Evolutionary conservation across 1,284 basidiomycete species (phyloP).

Genomic region (Fomitopsis schrenkii): DNA sequence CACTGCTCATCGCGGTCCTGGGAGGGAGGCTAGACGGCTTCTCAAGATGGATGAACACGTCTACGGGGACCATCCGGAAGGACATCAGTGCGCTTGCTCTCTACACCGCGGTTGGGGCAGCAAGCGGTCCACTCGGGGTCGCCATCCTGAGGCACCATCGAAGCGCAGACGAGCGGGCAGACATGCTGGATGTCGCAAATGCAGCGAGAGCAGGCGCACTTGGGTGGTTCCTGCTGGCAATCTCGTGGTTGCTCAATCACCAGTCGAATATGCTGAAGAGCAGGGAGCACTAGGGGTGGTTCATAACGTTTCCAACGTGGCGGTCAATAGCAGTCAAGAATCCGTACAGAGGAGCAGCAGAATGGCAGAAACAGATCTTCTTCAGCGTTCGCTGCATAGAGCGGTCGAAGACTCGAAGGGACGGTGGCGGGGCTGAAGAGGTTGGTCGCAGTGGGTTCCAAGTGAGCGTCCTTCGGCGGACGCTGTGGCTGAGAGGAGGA

Average conservation of each 20-base stretch:
- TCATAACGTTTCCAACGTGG: too few relatives aligned
- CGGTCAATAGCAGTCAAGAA: too few relatives aligned
- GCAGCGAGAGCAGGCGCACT: not conserved
- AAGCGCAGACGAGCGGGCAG: not conserved
- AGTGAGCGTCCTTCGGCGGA: too few relatives aligned
- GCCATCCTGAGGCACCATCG: not conserved
- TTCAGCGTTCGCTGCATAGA: too few relatives aligned
- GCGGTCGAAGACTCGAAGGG: too few relatives aligned
- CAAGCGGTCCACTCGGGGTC: not conserved
- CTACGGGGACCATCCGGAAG: not conserved
- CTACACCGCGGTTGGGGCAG: not conserved
- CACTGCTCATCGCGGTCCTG: not conserved
- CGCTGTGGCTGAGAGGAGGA: too few relatives aligned
- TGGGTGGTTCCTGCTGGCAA: not conserved
- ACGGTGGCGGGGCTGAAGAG: too few relatives aligned
- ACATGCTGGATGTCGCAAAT: not conserved
- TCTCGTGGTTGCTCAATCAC: not conserved
- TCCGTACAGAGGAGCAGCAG: too few relatives aligned
- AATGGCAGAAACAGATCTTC: too few relatives aligned
- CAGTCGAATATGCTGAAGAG: not conserved
- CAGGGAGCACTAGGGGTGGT: too few relatives aligned
- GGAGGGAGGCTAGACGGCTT: not conserved
- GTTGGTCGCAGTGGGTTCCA: too few relatives aligned
- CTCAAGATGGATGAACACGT: not conserved
- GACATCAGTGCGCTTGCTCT: not conserved